Evolutionary conservation across 1,139 yeast genomes (phyloP).

Genomic region (Saccharomyces hybrid): DNA sequence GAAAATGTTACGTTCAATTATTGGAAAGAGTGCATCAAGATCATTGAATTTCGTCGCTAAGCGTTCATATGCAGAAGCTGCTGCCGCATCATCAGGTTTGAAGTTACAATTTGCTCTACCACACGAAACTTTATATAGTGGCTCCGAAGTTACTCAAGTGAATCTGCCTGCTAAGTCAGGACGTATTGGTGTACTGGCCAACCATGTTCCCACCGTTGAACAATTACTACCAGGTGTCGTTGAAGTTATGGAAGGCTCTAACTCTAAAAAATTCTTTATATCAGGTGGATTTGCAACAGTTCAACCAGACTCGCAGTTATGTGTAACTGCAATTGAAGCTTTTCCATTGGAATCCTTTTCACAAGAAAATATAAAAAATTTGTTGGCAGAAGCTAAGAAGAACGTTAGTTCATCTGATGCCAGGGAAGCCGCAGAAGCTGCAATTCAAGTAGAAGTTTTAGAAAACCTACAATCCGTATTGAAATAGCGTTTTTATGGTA

Average conservation of each 20-base stretch:
- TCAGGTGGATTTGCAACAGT: slow-evolving; percentile 97
- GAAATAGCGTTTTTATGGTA: slow-evolving; percentile 41
- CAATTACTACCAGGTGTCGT: slow-evolving; percentile 95
- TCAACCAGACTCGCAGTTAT: slow-evolving; percentile 86
- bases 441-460: slow-evolving; percentile 89
- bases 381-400: slow-evolving; percentile 92
- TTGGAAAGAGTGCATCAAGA: slow-evolving; percentile 38
- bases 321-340: slow-evolving; percentile 93
- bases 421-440: slow-evolving; percentile 87
- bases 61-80: slow-evolving; percentile 87
- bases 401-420: slow-evolving; percentile 80
- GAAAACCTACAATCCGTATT: slow-evolving; percentile 89
- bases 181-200: slow-evolving; percentile 93
- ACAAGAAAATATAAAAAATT: slow-evolving; percentile 66
- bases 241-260: slow-evolving; percentile 77
- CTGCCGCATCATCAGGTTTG: slow-evolving; percentile 55
- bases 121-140: slow-evolving; percentile 44
- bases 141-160: slow-evolving; percentile 59
- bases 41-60: slow-evolving; percentile 54
- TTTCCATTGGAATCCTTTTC: slow-evolving; percentile 88
- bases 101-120: slow-evolving; percentile 89
- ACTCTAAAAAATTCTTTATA: slow-evolving; percentile 71
- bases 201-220: slow-evolving; percentile 97
- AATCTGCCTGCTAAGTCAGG: slow-evolving; percentile 95
- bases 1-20: slow-evolving; percentile 20